phyloP scores from a whole-genome alignment of 1,284 basidiomycete genomes.

The Malassezia pachydermatis region DNA sequence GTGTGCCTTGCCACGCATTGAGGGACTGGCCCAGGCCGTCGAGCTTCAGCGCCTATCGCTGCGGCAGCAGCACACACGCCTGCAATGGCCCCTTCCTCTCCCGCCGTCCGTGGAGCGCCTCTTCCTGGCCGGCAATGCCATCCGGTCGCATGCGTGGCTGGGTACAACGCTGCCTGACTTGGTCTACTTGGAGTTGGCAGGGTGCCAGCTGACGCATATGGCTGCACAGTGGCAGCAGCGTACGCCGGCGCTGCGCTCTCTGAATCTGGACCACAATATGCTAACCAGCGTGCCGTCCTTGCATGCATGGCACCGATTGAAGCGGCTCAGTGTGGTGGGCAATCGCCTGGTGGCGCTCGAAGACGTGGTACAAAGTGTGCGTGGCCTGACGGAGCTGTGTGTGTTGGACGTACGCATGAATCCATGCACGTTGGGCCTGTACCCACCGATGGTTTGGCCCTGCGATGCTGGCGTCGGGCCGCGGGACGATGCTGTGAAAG shows the following conservation, averaged over 20 bases:
- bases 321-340: conserved; percentile 38
- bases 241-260: conserved; percentile 74
- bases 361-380: conserved; percentile 26
- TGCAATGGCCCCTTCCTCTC: conserved; percentile 57
- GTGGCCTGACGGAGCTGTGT: conserved; percentile 27
- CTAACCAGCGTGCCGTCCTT: conserved; percentile 31
- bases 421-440: conserved; percentile 42
- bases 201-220: conserved; percentile 68
- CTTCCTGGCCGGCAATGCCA: conserved; percentile 73
- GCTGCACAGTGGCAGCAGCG: conserved; percentile 60
- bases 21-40: conserved; percentile 53
- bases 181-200: conserved; percentile 83
- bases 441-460: conserved; percentile 34
- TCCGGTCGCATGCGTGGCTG: conserved; percentile 19
- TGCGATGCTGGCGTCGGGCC: too few species aligned
- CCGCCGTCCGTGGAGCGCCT: conserved; percentile 78
- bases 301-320: conserved; percentile 26
- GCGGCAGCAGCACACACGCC: conserved; percentile 60
- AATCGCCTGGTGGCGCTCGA: conserved; percentile 34
- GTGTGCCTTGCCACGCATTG: conserved; percentile 58
- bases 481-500: too few species aligned
- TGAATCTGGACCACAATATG: conserved; percentile 56
- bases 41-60: conserved; percentile 81
- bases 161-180: conserved; percentile 49
- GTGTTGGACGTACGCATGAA: conserved; percentile 41